Evolutionary conservation across 306 rosid genomes (phyloP), one percentile per base, ranked within the genome.

Genomic region (Senna siamea): DNA sequence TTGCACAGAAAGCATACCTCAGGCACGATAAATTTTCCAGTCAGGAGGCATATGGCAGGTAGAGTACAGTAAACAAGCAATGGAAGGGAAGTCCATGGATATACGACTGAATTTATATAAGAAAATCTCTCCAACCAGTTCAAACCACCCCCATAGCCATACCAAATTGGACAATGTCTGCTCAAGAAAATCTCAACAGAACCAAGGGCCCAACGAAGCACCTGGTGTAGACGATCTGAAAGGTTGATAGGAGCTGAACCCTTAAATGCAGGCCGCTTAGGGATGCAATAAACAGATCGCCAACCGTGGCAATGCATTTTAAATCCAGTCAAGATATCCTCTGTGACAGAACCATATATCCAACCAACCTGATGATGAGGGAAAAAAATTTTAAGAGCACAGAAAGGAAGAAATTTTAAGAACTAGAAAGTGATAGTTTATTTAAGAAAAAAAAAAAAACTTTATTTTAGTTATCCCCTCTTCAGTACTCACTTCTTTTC

Each of bases 301-400:
- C 99, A 95, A 55, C 99, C 99, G 69, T 95, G 99, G 81, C 99
- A 95, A 52, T 95, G 99, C 99, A 95, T 95, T 85, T 95, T 95
- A 74, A 95, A 95, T 74, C 99, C 99, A 57, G 98, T 95, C 85
- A 95, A 86, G 83, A 95, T 95, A 82, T 95, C 99, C 79, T 95
- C 99, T 5, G 99, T 95, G 70, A 95, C 99, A 15, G 98, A 92
- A 70, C 98, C 99, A 78, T 95, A 95, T 56, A 95, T 95, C 99
- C 98, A 95, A 19, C 99, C 99, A 81, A 88, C 95, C 99, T 95
- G 81, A 47, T 69, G 6, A 38, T 47, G 66, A 34, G 68, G 61
- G 63, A 79, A 85, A 19, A 52, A 62, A n/a, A 14, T 58, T 68
- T 70, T 64, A 57, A 63, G 63, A 76, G 54, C 40, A 54, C 57